Conservation (phyloP, 2,329 filamentous ascomycete genomes). For the Paracoccidioides lutzii region DNA sequence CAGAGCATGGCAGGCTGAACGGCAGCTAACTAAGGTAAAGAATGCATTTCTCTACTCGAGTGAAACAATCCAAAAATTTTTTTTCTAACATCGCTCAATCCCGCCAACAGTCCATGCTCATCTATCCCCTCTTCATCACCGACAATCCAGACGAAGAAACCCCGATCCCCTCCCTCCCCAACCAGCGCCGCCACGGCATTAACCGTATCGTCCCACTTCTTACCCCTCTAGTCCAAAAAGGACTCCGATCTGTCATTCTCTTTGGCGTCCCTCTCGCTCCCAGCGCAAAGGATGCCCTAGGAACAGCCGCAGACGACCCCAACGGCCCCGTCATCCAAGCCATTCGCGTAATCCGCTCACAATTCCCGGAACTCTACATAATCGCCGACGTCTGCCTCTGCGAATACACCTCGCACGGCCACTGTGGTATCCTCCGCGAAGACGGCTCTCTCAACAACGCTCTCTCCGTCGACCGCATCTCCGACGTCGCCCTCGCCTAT, state of each 20-base stretch:
- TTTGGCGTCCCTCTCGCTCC: slow-evolving; percentile 83
- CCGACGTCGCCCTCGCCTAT: slow-evolving; percentile 94
- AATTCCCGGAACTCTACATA: slow-evolving; percentile 85
- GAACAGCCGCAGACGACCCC: slow-evolving; percentile 85
- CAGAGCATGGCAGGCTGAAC: slow-evolving; percentile 69
- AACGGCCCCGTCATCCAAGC: slow-evolving; percentile 79
- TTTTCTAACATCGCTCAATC: neutral
- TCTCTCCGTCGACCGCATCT: slow-evolving; percentile 85
- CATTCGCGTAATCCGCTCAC: slow-evolving; percentile 69
- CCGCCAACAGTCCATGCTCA: slow-evolving; percentile 71
- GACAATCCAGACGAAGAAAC: slow-evolving; percentile 89
- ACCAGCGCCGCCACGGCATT: slow-evolving; percentile 76
- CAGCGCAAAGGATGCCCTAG: slow-evolving; percentile 75
- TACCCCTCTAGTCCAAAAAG: slow-evolving; percentile 75
- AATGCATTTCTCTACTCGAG: neutral
- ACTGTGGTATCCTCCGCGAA: slow-evolving; percentile 89
- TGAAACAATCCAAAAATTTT: neutral
- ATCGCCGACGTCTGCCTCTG: slow-evolving; percentile 90
- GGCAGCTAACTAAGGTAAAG: slow-evolving; percentile 69
- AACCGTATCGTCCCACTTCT: slow-evolving; percentile 78
- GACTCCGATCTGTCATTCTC: slow-evolving; percentile 81
- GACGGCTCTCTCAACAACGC: slow-evolving; percentile 89
- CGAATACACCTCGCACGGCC: slow-evolving; percentile 96
- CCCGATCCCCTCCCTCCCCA: slow-evolving; percentile 77
- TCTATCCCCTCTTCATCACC: slow-evolving; percentile 93